Conservation (phyloP, 176 grass and related monocot genomes). For the Aegilops tauschii region DNA sequence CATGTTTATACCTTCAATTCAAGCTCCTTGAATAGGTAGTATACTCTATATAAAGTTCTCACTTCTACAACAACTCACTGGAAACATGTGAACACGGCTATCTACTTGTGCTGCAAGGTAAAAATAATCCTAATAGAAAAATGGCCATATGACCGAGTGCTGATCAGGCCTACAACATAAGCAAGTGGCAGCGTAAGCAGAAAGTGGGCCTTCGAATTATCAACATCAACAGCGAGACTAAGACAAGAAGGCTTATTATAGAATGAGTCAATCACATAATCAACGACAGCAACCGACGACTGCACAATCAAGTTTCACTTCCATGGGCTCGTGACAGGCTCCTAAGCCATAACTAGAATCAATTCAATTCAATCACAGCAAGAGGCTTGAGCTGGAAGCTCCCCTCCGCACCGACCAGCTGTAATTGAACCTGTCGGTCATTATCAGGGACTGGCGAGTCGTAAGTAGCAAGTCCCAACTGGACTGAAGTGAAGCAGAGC, state of each 20-base stretch:
- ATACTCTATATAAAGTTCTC: neutral
- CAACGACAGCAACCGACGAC: slow-evolving; percentile 8
- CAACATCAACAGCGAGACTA: slow-evolving; percentile 22
- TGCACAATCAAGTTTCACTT: slow-evolving; percentile 20
- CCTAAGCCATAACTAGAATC: neutral
- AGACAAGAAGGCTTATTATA: slow-evolving; percentile 11
- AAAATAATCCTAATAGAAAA: neutral
- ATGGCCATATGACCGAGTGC: neutral
- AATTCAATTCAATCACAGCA: neutral
- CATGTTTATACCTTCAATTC: neutral
- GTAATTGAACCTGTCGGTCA: slow-evolving; percentile 16
- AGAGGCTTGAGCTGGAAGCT: slow-evolving; percentile 24
- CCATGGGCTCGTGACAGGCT: neutral
- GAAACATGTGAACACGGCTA: neutral
- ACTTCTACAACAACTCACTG: neutral
- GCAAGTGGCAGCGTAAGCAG: neutral
- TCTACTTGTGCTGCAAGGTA: neutral
- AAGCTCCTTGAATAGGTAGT: neutral
- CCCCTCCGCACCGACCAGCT: neutral
- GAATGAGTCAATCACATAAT: neutral
- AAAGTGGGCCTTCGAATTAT: slow-evolving; percentile 2
- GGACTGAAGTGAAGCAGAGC: slow-evolving; percentile 13
- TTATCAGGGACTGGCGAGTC: slow-evolving; percentile 25
- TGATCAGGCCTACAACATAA: neutral
- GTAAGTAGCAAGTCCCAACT: neutral